phyloP scores from a whole-genome alignment of 257 asterid species.

The Jacaranda mimosifolia region DNA sequence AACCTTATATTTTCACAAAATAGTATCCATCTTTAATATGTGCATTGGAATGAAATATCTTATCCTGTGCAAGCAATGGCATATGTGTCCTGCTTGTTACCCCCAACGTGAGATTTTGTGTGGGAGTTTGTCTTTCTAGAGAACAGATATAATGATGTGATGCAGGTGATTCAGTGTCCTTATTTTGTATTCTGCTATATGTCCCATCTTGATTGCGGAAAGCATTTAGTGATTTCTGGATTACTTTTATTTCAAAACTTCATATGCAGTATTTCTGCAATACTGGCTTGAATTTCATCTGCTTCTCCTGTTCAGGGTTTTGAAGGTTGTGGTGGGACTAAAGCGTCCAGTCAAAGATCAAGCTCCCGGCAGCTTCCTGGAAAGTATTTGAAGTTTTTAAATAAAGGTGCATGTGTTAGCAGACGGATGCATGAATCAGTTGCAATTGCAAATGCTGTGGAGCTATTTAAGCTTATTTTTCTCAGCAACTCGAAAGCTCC shows the following conservation, averaged over 20 bases:
- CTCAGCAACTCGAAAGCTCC: conserved; percentile 81
- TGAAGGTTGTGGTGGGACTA: conserved; percentile 52
- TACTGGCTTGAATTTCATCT: conserved; percentile 36
- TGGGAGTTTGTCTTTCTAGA: conserved; percentile 10
- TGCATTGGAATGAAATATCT: conserved; percentile 23
- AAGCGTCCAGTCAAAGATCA: conserved; percentile 59
- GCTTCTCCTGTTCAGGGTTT: conserved; percentile 49
- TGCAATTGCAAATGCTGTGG: conserved; percentile 94
- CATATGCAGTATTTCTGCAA: conserved; percentile 40
- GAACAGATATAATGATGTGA: background rate
- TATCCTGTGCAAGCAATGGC: conserved; percentile 13
- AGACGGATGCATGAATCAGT: conserved; percentile 74
- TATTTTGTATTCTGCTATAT: conserved; percentile 22
- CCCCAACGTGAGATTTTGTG: conserved; percentile 11
- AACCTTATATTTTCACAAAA: conserved; percentile 19
- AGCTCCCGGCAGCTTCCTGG: conserved; percentile 56
- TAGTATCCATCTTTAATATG: conserved; percentile 11
- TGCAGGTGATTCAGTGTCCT: conserved; percentile 23
- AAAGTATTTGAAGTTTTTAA: conserved; percentile 62
- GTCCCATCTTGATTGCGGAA: conserved; percentile 32
- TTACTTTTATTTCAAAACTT: conserved; percentile 27
- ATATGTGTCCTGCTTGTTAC: conserved; percentile 10
- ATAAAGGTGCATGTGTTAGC: conserved; percentile 49
- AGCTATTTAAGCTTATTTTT: conserved; percentile 90
- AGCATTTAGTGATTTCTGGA: conserved; percentile 33